These are phyloP conservation scores for Gaeumannomyces tritici DNA, from an alignment of 2,329 filamentous ascomycete genomes.

Conservation along the genomic window DNA sequence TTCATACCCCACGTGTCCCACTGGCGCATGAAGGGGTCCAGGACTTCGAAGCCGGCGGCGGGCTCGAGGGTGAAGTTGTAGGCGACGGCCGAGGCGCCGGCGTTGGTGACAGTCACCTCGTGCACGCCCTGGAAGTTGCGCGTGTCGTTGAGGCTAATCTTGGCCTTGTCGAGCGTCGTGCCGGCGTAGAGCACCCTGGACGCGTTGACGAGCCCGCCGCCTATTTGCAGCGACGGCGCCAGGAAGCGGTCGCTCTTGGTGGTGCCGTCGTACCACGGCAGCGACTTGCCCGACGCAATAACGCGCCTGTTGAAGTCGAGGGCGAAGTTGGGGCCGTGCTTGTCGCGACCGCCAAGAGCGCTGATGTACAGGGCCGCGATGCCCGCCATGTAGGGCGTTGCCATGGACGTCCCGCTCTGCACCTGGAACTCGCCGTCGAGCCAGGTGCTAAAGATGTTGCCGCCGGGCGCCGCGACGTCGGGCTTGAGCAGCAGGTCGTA, in stretches of 20 bases:
- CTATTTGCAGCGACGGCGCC: constrained; percentile 20
- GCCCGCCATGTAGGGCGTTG: constrained; percentile 34
- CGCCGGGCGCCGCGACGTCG: constrained; percentile 31
- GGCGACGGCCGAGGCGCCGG: constrained; percentile 20
- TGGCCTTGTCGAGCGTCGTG: constrained; percentile 24
- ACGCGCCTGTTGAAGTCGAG: constrained; percentile 19
- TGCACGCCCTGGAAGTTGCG: constrained; percentile 23
- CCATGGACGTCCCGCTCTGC: constrained; percentile 39
- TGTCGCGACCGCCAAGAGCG: constrained; percentile 20
- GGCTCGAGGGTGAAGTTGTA: constrained; percentile 21
- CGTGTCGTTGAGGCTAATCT: constrained; percentile 34
- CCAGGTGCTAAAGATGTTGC: constrained; percentile 35
- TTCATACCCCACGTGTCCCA: constrained; percentile 2
- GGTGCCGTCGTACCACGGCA: constrained; percentile 17
- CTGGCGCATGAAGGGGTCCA: constrained; percentile 6
- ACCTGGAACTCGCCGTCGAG: constrained; percentile 24
- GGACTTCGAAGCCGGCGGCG: constrained; percentile 25
- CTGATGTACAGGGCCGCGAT: constrained; percentile 27
- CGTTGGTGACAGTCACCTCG: constrained; percentile 24
- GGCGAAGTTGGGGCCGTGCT: constrained; percentile 19
- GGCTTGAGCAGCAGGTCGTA: constrained; percentile 33
- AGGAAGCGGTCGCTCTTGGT: not conserved
- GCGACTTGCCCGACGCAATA: constrained; percentile 19
- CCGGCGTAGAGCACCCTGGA: constrained; percentile 29
- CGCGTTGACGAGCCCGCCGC: constrained; percentile 38